These are phyloP conservation scores for Sclerotinia spermophila DNA, from an alignment of 2,329 filamentous ascomycete species.

Conservation along the genomic window DNA sequence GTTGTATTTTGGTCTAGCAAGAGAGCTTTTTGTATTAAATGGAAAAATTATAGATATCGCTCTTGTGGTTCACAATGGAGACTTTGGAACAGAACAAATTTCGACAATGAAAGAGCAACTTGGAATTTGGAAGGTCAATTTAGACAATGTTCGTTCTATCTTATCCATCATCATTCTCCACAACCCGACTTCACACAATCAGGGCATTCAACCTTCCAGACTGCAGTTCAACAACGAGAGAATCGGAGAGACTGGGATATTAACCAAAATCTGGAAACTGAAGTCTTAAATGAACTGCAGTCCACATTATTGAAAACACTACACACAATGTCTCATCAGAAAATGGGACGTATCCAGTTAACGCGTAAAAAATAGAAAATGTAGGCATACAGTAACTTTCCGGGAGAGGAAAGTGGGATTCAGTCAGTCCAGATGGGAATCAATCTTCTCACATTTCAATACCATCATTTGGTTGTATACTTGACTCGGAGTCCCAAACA, in stretches of 20 bases:
- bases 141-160: not conserved
- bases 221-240: not conserved
- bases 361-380: not conserved
- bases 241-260: not conserved
- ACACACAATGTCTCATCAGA: not conserved
- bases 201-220: not conserved
- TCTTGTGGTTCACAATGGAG: not conserved
- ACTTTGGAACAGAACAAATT: not conserved
- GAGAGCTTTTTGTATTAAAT: slow-evolving; percentile 18
- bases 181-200: not conserved
- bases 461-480: slow-evolving; percentile 23
- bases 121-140: not conserved
- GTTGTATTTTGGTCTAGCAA: slow-evolving; percentile 15
- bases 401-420: not conserved
- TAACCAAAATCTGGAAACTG: not conserved
- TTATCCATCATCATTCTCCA: not conserved
- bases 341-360: not conserved
- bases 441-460: slow-evolving; percentile 22
- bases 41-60: slow-evolving; percentile 20
- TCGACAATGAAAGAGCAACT: not conserved
- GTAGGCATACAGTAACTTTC: not conserved
- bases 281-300: not conserved
- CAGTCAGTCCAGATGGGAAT: slow-evolving; percentile 20
- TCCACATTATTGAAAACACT: not conserved
- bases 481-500: slow-evolving; percentile 18